Percentiles rank a stretch among this genome's conserved stretches.
phyloP scores from a whole-genome alignment of 2,329 filamentous ascomycete genomes.

The Talaromyces sp. region DNA sequence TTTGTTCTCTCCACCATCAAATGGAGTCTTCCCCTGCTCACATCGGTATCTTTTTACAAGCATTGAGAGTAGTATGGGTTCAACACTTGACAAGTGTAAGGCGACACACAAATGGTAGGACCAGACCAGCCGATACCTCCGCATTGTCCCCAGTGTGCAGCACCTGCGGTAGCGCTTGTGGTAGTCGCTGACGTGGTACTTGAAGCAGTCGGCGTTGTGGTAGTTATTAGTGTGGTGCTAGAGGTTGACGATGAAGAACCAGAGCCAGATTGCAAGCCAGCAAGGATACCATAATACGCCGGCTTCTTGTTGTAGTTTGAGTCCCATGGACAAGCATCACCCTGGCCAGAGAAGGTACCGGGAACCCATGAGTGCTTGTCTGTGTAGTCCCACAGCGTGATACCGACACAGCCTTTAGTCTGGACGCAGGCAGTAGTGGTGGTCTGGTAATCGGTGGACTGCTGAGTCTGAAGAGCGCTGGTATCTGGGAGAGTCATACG shows the following conservation, averaged over 20 bases:
- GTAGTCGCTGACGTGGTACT: constrained; percentile 24
- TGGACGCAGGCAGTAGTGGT: constrained; percentile 34
- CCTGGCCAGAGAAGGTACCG: constrained; percentile 41
- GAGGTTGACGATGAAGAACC: constrained; percentile 23
- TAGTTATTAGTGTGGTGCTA: constrained; percentile 19
- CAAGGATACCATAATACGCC: constrained; percentile 41
- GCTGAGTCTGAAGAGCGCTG: constrained; percentile 29
- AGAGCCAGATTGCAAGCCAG: constrained; percentile 19
- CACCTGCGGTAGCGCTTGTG: constrained; percentile 20
- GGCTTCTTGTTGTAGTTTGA: constrained; percentile 49
- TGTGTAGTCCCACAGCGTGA: constrained; percentile 46
- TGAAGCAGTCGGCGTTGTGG: constrained; percentile 20
- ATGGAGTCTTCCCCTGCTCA: neutral
- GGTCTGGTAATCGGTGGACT: constrained; percentile 35
- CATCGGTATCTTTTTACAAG: constrained; percentile 21
- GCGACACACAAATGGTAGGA: constrained; percentile 28
- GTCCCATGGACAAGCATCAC: constrained; percentile 49
- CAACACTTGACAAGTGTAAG: constrained; percentile 28
- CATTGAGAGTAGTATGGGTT: constrained; percentile 36
- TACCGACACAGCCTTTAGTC: constrained; percentile 33
- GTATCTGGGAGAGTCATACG: constrained; percentile 43
- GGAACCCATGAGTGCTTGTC: constrained; percentile 51
- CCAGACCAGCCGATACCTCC: constrained; percentile 32
- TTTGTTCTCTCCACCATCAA: neutral
- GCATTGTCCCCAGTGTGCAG: constrained; percentile 31